phyloP scores from a whole-genome alignment of 2,329 filamentous ascomycete genomes.

The Dendryphion nanum region DNA sequence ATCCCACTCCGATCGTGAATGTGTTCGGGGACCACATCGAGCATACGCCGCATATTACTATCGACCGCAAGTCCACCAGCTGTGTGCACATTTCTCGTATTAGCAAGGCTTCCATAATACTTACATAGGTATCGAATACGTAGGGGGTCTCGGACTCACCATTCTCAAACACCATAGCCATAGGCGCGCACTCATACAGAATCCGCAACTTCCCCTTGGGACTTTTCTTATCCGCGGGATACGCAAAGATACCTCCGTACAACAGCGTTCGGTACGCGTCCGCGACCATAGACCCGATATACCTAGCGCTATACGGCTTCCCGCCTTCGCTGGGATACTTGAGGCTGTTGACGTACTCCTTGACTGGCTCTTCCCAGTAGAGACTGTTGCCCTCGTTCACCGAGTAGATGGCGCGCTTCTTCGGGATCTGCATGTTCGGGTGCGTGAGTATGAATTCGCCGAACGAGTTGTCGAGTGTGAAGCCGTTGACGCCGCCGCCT shows the following conservation, averaged over 20 bases:
- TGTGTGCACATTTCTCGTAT: conserved; percentile 45
- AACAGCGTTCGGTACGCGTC: conserved; percentile 94
- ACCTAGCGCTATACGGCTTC: conserved; percentile 92
- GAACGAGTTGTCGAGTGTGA: conserved; percentile 93
- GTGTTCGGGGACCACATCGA: conserved; percentile 82
- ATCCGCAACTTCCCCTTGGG: conserved; percentile 98
- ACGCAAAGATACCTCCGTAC: conserved; percentile 96
- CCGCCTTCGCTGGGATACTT: conserved; percentile 73
- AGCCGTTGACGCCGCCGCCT: conserved; percentile 88
- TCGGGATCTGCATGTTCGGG: conserved; percentile 86
- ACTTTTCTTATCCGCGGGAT: conserved; percentile 96
- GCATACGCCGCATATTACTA: conserved; percentile 86
- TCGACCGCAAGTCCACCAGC: conserved; percentile 91
- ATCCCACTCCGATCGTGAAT: conserved; percentile 97
- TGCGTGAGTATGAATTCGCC: conserved; percentile 99
- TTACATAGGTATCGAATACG: too few relatives aligned
- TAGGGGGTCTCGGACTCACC: conserved; percentile 57
- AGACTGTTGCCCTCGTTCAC: conserved; percentile 98
- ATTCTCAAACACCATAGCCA: conserved; percentile 99
- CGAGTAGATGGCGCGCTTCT: conserved; percentile 83
- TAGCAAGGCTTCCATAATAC: conserved; percentile 11
- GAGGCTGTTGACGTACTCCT: conserved; percentile 83
- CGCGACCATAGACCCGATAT: conserved; percentile 98
- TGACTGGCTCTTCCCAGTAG: conserved; percentile 90
- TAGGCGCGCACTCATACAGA: conserved; percentile 96